Percentiles rank a stretch among this genome's conserved stretches.
phyloP scores from a whole-genome alignment of 306 rosid genomes.

The Elaeagnus macrophylla region DNA sequence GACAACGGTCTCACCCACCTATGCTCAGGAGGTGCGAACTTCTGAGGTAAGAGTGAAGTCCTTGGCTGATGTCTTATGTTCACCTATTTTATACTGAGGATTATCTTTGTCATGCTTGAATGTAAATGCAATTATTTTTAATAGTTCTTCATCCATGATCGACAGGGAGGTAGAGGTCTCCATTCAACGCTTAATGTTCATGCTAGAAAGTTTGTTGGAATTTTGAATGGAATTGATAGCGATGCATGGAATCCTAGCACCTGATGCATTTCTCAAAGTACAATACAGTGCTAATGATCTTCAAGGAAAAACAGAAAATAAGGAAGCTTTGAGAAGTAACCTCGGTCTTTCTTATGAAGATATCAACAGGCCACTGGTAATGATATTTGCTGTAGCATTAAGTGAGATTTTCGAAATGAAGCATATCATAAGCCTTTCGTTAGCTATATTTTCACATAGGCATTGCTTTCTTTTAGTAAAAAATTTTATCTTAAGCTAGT shows the following conservation, averaged over 20 bases:
- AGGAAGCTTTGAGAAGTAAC: constrained; percentile 65
- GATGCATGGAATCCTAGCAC: constrained; percentile 91
- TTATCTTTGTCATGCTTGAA: background rate
- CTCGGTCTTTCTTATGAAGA: constrained; percentile 62
- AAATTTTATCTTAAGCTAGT: background rate
- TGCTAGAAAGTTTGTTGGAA: constrained; percentile 75
- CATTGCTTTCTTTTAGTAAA: background rate
- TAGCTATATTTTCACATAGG: background rate
- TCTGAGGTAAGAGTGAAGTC: constrained; percentile 56
- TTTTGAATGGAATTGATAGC: constrained; percentile 88
- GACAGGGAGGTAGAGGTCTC: constrained; percentile 86
- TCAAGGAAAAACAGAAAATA: constrained; percentile 76
- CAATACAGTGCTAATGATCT: constrained; percentile 78
- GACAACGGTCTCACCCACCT: constrained; percentile 94
- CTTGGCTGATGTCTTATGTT: background rate
- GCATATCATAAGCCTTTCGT: background rate
- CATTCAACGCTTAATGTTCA: constrained; percentile 72
- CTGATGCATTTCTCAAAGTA: constrained; percentile 58
- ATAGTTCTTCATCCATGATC: constrained; percentile 23
- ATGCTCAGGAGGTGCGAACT: constrained; percentile 89
- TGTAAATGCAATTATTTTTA: constrained; percentile 1
- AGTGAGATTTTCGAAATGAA: constrained; percentile 11
- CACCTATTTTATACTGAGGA: background rate
- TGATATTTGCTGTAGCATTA: constrained; percentile 18
- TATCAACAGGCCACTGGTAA: constrained; percentile 79